These are phyloP conservation scores for Wickerhamomyces kurtzmanii DNA, from an alignment of 805 yeast species.

Conservation along the genomic window DNA sequence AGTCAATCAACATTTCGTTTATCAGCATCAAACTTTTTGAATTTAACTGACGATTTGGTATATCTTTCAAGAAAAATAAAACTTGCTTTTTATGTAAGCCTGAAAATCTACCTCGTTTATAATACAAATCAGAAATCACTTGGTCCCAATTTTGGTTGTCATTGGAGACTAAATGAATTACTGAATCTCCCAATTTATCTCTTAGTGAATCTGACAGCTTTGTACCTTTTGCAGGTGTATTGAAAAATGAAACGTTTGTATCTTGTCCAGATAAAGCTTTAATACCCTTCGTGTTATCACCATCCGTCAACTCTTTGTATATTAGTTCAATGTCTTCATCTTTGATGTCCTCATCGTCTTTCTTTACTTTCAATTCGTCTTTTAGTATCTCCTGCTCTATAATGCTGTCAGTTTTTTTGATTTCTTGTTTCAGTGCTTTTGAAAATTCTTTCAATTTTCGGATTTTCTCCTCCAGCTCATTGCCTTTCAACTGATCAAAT, in stretches of 20 bases:
- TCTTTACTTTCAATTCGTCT: conserved; percentile 7
- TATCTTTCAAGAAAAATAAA: conserved; percentile 21
- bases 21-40: conserved; percentile 17
- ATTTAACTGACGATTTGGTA: conserved; percentile 24
- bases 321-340: conserved; percentile 11
- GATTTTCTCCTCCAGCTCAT: conserved; percentile 8
- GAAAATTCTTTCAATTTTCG: conserved; percentile 10
- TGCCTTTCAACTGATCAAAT: background rate
- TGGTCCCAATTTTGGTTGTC: conserved; percentile 33
- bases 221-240: conserved; percentile 14
- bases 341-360: conserved; percentile 6
- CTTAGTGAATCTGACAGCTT: conserved; percentile 24
- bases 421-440: conserved; percentile 6
- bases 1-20: conserved; percentile 22
- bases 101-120: conserved; percentile 23
- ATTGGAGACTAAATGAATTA: conserved; percentile 27
- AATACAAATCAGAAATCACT: conserved; percentile 14
- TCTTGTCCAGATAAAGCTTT: conserved; percentile 1
- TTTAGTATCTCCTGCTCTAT: background rate
- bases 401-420: conserved; percentile 4
- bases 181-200: conserved; percentile 29
- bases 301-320: conserved; percentile 7
- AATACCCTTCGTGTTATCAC: background rate
- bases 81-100: conserved; percentile 21
- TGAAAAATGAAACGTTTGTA: conserved; percentile 8